Evolutionary conservation across 1,284 basidiomycete species (phyloP).

Genomic region (Pseudozyma sp.): DNA sequence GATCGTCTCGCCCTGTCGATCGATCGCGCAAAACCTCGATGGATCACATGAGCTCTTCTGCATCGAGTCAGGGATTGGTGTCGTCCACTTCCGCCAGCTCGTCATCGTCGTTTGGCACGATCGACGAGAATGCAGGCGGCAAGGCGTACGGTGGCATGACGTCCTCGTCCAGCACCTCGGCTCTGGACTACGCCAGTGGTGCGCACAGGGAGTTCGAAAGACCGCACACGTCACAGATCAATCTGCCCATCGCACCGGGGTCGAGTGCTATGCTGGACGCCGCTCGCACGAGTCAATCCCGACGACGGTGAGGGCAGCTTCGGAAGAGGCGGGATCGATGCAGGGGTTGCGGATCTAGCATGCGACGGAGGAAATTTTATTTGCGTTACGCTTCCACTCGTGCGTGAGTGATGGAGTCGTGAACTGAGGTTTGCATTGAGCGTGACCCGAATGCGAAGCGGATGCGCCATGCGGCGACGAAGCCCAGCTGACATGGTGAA

Average conservation of each 20-base stretch:
- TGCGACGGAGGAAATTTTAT: too few relatives aligned
- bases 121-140: constrained; percentile 14
- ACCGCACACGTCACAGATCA: constrained; percentile 4
- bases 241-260: constrained; percentile 28
- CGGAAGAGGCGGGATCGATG: not conserved
- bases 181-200: constrained; percentile 10
- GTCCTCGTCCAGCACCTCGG: constrained; percentile 12
- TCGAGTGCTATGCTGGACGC: constrained; percentile 55
- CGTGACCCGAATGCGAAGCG: too few relatives aligned
- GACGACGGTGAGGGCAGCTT: constrained; percentile 27
- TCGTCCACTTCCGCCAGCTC: constrained; percentile 16
- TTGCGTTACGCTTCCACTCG: too few relatives aligned
- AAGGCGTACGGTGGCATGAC: constrained; percentile 27
- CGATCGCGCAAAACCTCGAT: constrained; percentile 33
- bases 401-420: not conserved
- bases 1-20: constrained; percentile 3
- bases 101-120: constrained; percentile 17
- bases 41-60: constrained; percentile 29
- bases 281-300: constrained; percentile 53
- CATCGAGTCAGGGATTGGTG: constrained; percentile 22
- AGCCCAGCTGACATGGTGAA: too few relatives aligned
- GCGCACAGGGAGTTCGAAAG: not conserved
- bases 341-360: too few relatives aligned
- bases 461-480: too few relatives aligned
- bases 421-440: not conserved